Conservation (phyloP, 805 yeast genomes). For the Hanseniaspora mollemarum region DNA sequence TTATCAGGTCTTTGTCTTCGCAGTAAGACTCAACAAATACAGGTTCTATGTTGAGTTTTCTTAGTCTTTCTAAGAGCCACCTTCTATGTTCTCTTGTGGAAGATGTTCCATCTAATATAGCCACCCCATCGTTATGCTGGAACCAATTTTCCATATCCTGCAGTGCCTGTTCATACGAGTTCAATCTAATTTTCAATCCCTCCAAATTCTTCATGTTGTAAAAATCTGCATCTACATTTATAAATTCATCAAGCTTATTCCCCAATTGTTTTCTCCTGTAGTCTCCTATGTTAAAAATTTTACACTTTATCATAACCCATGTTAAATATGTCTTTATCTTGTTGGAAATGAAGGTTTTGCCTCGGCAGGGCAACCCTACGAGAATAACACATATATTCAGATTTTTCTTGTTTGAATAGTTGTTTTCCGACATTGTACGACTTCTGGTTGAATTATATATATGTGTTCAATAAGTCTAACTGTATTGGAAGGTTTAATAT, state of each 20-base stretch:
- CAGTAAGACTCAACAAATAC: slow-evolving; percentile 89
- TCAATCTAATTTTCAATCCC: slow-evolving; percentile 50
- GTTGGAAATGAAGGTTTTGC: slow-evolving; percentile 88
- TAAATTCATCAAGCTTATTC: slow-evolving; percentile 28
- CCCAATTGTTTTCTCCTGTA: slow-evolving; percentile 48
- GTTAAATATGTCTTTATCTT: slow-evolving; percentile 83
- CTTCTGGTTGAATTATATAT: too few relatives aligned
- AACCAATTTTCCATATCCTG: slow-evolving; percentile 82
- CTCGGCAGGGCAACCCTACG: slow-evolving; percentile 85
- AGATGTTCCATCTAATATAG: slow-evolving; percentile 88
- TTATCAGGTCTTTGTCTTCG: slow-evolving; percentile 65
- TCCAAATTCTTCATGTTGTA: slow-evolving; percentile 57
- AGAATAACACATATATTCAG: slow-evolving; percentile 74
- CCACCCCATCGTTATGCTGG: slow-evolving; percentile 63
- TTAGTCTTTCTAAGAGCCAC: slow-evolving; percentile 48
- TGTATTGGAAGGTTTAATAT: too few relatives aligned
- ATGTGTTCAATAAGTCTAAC: too few relatives aligned
- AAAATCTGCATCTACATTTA: slow-evolving; percentile 54
- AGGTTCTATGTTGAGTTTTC: slow-evolving; percentile 65
- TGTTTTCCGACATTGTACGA: slow-evolving; percentile 30
- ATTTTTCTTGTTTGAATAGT: slow-evolving; percentile 38
- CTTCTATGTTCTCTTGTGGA: slow-evolving; percentile 63
- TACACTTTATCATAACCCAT: slow-evolving; percentile 82
- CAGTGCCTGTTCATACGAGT: slow-evolving; percentile 63
- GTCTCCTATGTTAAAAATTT: slow-evolving; percentile 79